Base-by-base conservation (phyloP, 1,284 basidiomycete genomes). In the Golubevia pallescens region DNA sequence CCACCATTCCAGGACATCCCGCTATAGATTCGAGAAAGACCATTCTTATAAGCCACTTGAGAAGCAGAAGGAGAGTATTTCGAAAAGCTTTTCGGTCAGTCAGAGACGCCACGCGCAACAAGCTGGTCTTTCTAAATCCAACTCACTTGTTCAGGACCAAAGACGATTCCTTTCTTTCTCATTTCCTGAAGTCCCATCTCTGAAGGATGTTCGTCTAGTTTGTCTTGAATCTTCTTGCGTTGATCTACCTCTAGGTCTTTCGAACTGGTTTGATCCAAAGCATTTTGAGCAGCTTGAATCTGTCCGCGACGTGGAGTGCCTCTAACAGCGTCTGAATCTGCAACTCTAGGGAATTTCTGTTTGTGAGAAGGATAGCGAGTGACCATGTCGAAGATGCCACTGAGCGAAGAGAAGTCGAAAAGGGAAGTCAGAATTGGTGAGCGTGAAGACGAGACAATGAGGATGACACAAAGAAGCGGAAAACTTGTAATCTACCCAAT, bases 161-260 rank as follows among this genome's bases (percentile, higher is more conserved):
- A 80, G 53, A 64, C 69, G 19, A 78, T 64, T 0, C 74, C 62
- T 21, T 75, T 69, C 10, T 67, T 58, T 16, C 77, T 66, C 77
- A 79, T 77, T 54, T 79, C 69, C n/a, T 67, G 52, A 6, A 79
- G 61, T 14, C 68, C 69, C 77, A 79, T 77, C 4, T 61, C 62
- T 16, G 67, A 66, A 38, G 20, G 65, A 19, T 23, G 48, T 19
- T 54, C 14, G 8, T 16, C 42, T 16, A 13, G 13, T 16, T 48
- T 48, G 42, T 48, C 42, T 13, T 48, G 13, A 13, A 16, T 10
- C 42, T 48, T 48, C 28, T 28, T 28, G 28, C 28, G 28, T 28
- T 28, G 28, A 28, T 28, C 28, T 28, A 28, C 28, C 28, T 28
- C 28, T 28, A 28, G 28, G 28, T 28, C 28, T 28, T 28, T 28